Evolutionary conservation across 2,329 filamentous ascomycete genomes (phyloP).

Genomic region (Calonectria multiphialidica): DNA sequence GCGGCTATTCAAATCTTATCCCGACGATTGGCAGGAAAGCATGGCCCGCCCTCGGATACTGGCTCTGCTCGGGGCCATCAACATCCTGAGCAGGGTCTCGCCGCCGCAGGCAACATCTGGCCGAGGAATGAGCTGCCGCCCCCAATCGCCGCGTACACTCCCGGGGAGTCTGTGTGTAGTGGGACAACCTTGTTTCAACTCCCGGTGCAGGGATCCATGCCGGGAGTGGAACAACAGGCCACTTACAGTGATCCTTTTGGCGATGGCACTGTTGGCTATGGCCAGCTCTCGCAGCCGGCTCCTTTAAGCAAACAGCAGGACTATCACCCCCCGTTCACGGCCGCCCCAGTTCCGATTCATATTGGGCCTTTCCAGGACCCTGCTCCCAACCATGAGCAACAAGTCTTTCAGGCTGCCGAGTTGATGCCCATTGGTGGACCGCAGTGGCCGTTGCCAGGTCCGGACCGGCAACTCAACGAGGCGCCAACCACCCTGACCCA

Average conservation of each 20-base stretch:
- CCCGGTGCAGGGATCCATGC: neutral
- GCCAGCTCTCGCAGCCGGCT: no score
- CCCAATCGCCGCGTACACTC: no score
- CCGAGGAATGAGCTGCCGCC: no score
- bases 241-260: no score
- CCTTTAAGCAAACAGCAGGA: neutral
- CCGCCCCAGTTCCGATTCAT: neutral
- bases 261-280: no score
- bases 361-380: no score
- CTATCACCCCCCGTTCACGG: neutral
- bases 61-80: neutral
- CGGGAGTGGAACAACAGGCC: neutral
- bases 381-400: neutral
- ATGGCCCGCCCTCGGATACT: neutral
- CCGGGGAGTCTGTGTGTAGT: neutral
- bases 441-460: neutral
- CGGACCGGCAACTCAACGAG: neutral
- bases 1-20: neutral
- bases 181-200: neutral
- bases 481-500: neutral
- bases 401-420: neutral
- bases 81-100: neutral
- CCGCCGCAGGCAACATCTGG: no score
- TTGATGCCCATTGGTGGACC: neutral
- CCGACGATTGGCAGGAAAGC: no score